Evolutionary conservation across 495 filamentous ascomycete species (phyloP), one percentile per base, ranked within the genome.

Genomic region (Penicillium simplicissimum): DNA sequence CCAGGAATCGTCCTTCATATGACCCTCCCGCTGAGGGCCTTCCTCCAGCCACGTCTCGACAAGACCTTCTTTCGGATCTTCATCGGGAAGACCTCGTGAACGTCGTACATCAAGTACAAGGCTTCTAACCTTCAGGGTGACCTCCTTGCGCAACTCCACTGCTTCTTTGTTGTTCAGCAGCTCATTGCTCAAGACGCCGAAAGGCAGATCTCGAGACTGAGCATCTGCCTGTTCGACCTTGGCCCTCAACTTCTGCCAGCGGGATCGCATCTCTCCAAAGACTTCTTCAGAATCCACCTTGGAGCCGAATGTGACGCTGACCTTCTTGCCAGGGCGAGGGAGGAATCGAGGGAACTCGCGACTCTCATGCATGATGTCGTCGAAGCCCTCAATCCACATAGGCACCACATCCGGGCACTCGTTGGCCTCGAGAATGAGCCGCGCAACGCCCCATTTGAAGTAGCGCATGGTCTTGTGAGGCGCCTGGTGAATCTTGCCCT

Each of bases 391-490:
- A 55, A 97, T 86, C 82, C 93, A 98, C 73, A 98, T 91, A 8
- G 95, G 93, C n/a, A 98, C 79, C 0, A 98, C 79, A 56, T 91
- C 88, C 1, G 95, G 95, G 45, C 86, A 84, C 33, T 89, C 89
- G 28, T 91, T 90, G 51, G 88, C 79, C 72, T 98, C 95, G 10
- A 98, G 82, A 54, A 98, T 94, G 38, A 97, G 77, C 1, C 95
- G 85, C 5, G 93, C 89, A 8, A 97, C 79, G 7, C 95, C 95
- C 95, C 95, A 98, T 74, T 95, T 96, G 84, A 97, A 97, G 78
- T 98, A 98, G 11, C 94, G 89, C 84, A 97, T 88, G 37, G 86
- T 85, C 63, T 87, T 86, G 34, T 81, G 73, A 3, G 89, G 85
- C 58, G 93, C 86, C 77, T 98, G 95, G 75, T 98, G 93, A 23